These are phyloP conservation scores for Diaporthe velutina DNA, from an alignment of 2,329 filamentous ascomycete species.

Conservation along the genomic window DNA sequence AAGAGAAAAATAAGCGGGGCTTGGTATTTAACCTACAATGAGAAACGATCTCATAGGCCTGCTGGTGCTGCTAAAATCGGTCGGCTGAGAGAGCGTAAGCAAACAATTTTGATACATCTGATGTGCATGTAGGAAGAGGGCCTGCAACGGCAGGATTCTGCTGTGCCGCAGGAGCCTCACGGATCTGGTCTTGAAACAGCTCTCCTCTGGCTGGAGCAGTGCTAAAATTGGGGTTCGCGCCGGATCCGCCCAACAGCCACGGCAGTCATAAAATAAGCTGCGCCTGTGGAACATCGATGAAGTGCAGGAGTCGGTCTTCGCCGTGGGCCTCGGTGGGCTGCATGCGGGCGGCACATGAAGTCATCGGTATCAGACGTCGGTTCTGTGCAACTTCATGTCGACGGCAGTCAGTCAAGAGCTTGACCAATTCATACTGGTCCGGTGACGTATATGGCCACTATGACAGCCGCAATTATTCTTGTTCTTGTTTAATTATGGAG, in stretches of 20 bases:
- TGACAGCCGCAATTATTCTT: neutral
- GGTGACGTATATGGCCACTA: neutral
- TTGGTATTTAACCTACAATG: neutral
- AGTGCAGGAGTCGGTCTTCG: neutral
- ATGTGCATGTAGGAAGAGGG: constrained; percentile 8
- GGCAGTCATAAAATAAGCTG: neutral
- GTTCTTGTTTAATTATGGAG: neutral
- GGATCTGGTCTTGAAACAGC: constrained; percentile 22
- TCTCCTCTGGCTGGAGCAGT: neutral
- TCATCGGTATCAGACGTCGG: neutral
- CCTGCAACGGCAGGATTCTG: constrained; percentile 24
- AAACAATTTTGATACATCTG: constrained; percentile 7
- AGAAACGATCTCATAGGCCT: neutral
- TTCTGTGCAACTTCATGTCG: neutral
- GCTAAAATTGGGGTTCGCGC: constrained; percentile 16
- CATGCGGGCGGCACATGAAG: constrained; percentile 12
- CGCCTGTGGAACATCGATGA: constrained; percentile 1
- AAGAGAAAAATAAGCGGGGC: constrained; percentile 14
- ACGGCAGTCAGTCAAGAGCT: neutral
- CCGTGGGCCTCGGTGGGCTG: neutral
- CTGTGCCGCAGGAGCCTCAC: constrained; percentile 18
- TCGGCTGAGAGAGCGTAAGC: neutral
- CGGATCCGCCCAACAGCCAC: constrained; percentile 25
- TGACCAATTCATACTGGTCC: too few relatives aligned
- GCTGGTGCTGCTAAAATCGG: constrained; percentile 20